phyloP scores from a whole-genome alignment of 2,329 filamentous ascomycete species.

The Epicoccum nigrum region DNA sequence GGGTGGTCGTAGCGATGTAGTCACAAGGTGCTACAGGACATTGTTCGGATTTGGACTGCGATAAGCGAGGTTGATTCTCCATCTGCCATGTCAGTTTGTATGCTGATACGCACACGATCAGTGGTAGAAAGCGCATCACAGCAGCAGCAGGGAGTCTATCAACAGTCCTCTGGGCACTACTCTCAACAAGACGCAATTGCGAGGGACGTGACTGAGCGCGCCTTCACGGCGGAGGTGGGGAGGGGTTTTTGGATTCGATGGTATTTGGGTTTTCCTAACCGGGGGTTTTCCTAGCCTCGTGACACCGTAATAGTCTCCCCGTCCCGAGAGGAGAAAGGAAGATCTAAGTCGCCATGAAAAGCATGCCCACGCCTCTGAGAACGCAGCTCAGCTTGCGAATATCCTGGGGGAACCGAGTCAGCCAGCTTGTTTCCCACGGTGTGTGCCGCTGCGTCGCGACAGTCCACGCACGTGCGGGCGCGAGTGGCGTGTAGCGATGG shows the following conservation, averaged over 20 bases:
- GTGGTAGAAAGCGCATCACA: no score
- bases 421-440: slow-evolving; percentile 4
- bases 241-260: slow-evolving; percentile 37
- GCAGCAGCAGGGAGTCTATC: background rate
- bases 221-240: slow-evolving; percentile 4
- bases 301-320: slow-evolving; percentile 36
- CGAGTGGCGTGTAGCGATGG: background rate
- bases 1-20: no score
- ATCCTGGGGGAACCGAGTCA: slow-evolving; percentile 32
- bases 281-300: slow-evolving; percentile 40
- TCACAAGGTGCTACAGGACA: no score
- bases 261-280: slow-evolving; percentile 38
- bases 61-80: no score
- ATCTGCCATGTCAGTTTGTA: no score
- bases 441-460: no score
- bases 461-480: no score
- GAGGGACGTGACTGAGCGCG: background rate
- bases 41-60: no score
- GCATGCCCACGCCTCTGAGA: slow-evolving; percentile 32
- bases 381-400: slow-evolving; percentile 36
- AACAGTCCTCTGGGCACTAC: background rate
- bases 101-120: no score
- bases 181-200: background rate
- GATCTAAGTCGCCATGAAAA: slow-evolving; percentile 39
- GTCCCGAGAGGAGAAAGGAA: slow-evolving; percentile 31